Evolutionary conservation across 805 yeast genomes (phyloP).

Genomic region (Suhomyces sp.): DNA sequence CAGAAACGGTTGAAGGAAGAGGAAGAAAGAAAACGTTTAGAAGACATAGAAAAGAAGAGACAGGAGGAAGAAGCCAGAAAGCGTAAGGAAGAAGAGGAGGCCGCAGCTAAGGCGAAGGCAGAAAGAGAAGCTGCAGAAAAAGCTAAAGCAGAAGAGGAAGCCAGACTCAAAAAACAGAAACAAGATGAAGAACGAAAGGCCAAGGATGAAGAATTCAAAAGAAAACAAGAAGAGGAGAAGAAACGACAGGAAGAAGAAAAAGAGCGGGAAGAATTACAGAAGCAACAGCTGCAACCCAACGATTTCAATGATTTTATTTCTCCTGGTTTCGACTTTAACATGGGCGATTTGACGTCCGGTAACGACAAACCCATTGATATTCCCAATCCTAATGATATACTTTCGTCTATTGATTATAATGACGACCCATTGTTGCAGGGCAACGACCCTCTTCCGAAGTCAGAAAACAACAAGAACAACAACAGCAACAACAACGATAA

Average conservation of each 20-base stretch:
- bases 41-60: constrained; percentile 17
- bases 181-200: constrained; percentile 17
- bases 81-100: constrained; percentile 3
- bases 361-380: constrained; percentile 17
- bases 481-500: constrained; percentile 6
- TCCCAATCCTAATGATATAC: constrained; percentile 35
- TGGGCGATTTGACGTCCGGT: constrained; percentile 16
- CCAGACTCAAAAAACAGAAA: constrained; percentile 15
- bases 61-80: constrained; percentile 9
- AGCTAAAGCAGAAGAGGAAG: constrained; percentile 13
- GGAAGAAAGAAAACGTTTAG: constrained; percentile 19
- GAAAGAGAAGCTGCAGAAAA: constrained; percentile 10
- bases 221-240: constrained; percentile 14
- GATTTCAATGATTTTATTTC: constrained; percentile 21
- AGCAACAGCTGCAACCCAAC: constrained; percentile 8
- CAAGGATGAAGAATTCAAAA: constrained; percentile 13
- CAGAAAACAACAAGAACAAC: constrained; percentile 6
- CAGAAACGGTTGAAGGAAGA: constrained; percentile 28
- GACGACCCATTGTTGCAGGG: constrained; percentile 11
- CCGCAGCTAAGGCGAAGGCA: constrained; percentile 12
- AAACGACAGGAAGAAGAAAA: constrained; percentile 12
- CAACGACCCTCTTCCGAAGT: constrained; percentile 1
- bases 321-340: constrained; percentile 28
- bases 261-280: constrained; percentile 9
- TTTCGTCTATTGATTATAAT: constrained; percentile 26